These are phyloP conservation scores for Aspergillus sp. DNA, from an alignment of 2,329 filamentous ascomycete species.

Conservation along the genomic window DNA sequence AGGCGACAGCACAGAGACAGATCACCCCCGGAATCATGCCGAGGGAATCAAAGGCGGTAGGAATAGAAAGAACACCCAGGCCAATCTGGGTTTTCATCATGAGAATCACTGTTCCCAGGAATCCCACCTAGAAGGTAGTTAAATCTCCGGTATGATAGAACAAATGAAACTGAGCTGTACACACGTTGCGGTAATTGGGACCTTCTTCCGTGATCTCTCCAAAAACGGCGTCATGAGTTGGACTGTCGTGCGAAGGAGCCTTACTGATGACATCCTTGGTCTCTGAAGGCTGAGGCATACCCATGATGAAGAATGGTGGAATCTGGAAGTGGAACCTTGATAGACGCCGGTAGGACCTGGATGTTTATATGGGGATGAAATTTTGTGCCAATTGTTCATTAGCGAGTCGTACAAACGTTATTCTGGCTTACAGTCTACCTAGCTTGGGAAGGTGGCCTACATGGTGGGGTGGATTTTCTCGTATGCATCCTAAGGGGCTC, in stretches of 20 bases:
- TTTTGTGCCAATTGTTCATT: too few relatives aligned
- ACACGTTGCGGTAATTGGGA: slow-evolving; percentile 32
- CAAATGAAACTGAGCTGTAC: background rate
- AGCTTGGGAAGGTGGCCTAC: too few relatives aligned
- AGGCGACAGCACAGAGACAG: slow-evolving; percentile 37
- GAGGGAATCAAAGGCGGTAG: slow-evolving; percentile 43
- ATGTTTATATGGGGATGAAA: too few relatives aligned
- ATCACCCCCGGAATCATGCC: slow-evolving; percentile 50
- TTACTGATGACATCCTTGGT: too few relatives aligned
- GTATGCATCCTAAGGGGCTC: too few relatives aligned
- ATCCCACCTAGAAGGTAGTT: slow-evolving; percentile 38
- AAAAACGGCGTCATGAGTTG: slow-evolving; percentile 31
- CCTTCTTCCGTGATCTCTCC: slow-evolving; percentile 33
- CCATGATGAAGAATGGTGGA: background rate
- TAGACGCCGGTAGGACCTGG: too few relatives aligned
- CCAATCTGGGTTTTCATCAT: slow-evolving; percentile 49
- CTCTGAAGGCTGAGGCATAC: too few relatives aligned
- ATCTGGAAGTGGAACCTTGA: too few relatives aligned
- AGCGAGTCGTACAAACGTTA: too few relatives aligned
- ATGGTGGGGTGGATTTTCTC: too few relatives aligned
- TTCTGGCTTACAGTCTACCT: too few relatives aligned
- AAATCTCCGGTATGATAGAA: background rate
- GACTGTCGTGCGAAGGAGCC: background rate
- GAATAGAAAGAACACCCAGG: slow-evolving; percentile 48
- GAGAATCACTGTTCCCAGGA: slow-evolving; percentile 41